Evolutionary conservation across 2,329 filamentous ascomycete genomes (phyloP).

Genomic region (Chaetomium globosum): DNA sequence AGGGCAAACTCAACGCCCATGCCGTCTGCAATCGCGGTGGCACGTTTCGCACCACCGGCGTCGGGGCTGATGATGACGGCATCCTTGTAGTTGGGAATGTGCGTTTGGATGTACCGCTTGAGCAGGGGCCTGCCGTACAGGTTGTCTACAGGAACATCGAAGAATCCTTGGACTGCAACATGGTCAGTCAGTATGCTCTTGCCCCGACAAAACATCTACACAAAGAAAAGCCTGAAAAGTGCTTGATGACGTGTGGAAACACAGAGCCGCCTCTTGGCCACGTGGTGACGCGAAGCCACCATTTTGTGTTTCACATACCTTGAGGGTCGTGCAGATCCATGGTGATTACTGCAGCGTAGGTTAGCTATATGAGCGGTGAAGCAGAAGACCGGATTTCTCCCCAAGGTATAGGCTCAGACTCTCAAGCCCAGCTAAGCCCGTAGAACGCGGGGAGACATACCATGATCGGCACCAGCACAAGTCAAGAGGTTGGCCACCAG

Average conservation of each 20-base stretch:
- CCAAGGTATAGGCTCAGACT: background rate
- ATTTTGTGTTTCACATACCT: conserved; percentile 30
- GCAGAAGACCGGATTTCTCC: background rate
- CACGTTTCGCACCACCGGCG: conserved; percentile 93
- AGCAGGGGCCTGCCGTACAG: conserved; percentile 81
- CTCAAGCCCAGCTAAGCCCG: background rate
- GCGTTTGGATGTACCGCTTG: conserved; percentile 72
- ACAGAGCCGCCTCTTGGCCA: conserved; percentile 12
- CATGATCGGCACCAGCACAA: conserved; percentile 90
- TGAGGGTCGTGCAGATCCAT: conserved; percentile 97
- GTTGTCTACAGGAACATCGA: conserved; percentile 98
- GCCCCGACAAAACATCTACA: background rate
- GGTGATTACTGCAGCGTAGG: conserved; percentile 68
- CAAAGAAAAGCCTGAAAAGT: background rate
- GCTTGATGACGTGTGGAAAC: background rate
- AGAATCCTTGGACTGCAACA: conserved; percentile 87
- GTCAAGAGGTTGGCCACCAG: conserved; percentile 92
- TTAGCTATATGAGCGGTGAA: conserved; percentile 19
- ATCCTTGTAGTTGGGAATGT: conserved; percentile 81
- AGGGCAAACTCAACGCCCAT: conserved; percentile 94
- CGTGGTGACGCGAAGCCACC: too few relatives aligned
- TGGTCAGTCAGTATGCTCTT: conserved; percentile 18
- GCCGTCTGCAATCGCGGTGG: conserved; percentile 90
- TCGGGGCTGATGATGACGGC: conserved; percentile 95
- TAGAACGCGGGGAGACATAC: conserved; percentile 49